phyloP scores from a whole-genome alignment of 176 grass and related monocot species.

The Carex myosuroides region DNA sequence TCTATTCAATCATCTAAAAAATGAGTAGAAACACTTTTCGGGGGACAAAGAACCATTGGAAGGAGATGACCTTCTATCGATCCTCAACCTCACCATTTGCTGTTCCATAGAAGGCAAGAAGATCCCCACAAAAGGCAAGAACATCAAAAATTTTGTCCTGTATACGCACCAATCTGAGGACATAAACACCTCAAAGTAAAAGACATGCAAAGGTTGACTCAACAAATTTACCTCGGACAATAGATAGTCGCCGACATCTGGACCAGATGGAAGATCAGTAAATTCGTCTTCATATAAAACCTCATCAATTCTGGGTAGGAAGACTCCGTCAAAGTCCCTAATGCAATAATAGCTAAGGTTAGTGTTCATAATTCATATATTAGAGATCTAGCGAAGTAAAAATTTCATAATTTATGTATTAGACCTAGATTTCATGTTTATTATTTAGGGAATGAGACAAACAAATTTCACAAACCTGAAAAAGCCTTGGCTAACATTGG shows the following conservation, averaged over 20 bases:
- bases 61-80: constrained; percentile 64
- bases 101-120: constrained; percentile 58
- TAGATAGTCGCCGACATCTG: constrained; percentile 89
- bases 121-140: constrained; percentile 38
- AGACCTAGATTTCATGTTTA: constrained; percentile 3
- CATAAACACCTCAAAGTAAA: neutral
- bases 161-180: neutral
- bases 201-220: constrained; percentile 4
- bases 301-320: constrained; percentile 59
- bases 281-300: constrained; percentile 67
- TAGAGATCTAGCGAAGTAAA: neutral
- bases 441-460: neutral
- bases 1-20: neutral
- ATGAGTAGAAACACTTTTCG: constrained; percentile 11
- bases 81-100: constrained; percentile 56
- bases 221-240: constrained; percentile 47
- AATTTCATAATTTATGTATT: neutral
- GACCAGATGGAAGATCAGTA: constrained; percentile 63
- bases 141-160: constrained; percentile 48
- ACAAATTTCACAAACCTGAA: constrained; percentile 66
- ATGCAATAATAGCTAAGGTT: neutral
- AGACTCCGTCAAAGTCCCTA: constrained; percentile 76
- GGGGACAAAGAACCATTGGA: neutral
- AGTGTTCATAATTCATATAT: neutral
- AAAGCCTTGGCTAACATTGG: constrained; percentile 77